Base-by-base conservation (phyloP, 2,329 filamentous ascomycete genomes). In the Pseudocercospora musae region DNA sequence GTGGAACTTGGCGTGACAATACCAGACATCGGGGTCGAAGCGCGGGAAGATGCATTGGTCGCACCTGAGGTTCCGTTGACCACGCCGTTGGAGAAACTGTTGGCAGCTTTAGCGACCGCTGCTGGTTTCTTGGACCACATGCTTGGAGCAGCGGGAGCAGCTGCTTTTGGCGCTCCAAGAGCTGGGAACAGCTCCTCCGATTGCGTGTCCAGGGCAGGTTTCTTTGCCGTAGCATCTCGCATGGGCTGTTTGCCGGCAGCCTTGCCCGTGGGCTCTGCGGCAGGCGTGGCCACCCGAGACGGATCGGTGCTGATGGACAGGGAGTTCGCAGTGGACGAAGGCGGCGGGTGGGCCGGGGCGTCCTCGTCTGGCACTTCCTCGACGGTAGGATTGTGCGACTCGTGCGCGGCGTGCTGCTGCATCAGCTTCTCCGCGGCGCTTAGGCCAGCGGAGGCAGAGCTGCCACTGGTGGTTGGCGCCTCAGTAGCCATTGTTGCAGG, bases 121-220 rank as follows among this genome's bases (percentile, higher is more conserved):
- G 81, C 78, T 62, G 82, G 80, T 74, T 83, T 87, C 78, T 89
- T 90, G 66, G 89, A 89, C 92, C 94, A 97, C 69, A 90, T 87
- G 50, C 89, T 87, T 52, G 88, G 83, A 62, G 87, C 83, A 68
- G 86, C 84, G 61, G 87, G 82, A 66, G 84, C 77, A 18, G 79
- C 78, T 33, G 87, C 81, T 78, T 92, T 93, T 58, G 87, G 81
- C 66, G 85, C 84, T 58, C 93, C 94, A 52, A 99, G 85, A 70
- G 93, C 88, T n/a, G 95, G 95, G 83, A 99, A 99, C 63, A 91
- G 82, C 78, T 98, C 93, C 74, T 96, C 90, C 18, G 91, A 96
- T 72, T 91, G 85, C 20, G 91, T 93, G 77, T 98, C 91, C 65
- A 97, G 80, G 57, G 82, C 71, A 48, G 79, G 69, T 60, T 72